These are phyloP conservation scores for Yamadazyma endophytica DNA, from an alignment of 805 yeast species.

Conservation along the genomic window DNA sequence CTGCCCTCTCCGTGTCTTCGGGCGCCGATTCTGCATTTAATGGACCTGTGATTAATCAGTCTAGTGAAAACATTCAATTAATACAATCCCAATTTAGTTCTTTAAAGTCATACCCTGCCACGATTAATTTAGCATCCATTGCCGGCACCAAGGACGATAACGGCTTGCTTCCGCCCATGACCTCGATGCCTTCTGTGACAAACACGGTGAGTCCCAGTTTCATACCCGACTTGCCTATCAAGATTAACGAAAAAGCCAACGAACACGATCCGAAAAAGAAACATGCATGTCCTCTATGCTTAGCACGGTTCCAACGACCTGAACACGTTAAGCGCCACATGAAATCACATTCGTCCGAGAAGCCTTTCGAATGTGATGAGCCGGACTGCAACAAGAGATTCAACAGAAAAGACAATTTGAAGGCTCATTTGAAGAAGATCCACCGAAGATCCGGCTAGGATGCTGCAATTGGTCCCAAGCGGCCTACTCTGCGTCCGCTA, in stretches of 20 bases:
- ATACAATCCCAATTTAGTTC: constrained; percentile 21
- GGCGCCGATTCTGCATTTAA: too few relatives aligned
- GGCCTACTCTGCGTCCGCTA: too few relatives aligned
- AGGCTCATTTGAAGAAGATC: constrained; percentile 60
- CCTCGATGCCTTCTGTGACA: constrained; percentile 10
- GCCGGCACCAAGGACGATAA: constrained; percentile 20
- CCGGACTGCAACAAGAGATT: constrained; percentile 51
- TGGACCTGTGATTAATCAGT: too few relatives aligned
- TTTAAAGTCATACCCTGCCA: constrained; percentile 44
- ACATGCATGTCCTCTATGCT: constrained; percentile 64
- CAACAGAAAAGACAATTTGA: constrained; percentile 56
- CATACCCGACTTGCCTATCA: constrained; percentile 12
- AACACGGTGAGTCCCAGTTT: constrained; percentile 11
- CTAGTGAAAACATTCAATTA: constrained; percentile 24
- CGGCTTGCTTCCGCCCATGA: constrained; percentile 30
- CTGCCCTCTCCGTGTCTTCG: too few relatives aligned
- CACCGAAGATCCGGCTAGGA: constrained; percentile 41
- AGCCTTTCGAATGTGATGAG: constrained; percentile 53
- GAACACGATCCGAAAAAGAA: constrained; percentile 45
- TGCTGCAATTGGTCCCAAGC: too few relatives aligned
- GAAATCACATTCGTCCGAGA: constrained; percentile 55
- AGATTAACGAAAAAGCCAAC: constrained; percentile 10
- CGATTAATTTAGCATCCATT: constrained; percentile 52
- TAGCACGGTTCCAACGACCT: constrained; percentile 60
- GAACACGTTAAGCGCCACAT: constrained; percentile 68